Evolutionary conservation across 2,329 filamentous ascomycete genomes (phyloP).

Genomic region (Elsinoe fawcettii): DNA sequence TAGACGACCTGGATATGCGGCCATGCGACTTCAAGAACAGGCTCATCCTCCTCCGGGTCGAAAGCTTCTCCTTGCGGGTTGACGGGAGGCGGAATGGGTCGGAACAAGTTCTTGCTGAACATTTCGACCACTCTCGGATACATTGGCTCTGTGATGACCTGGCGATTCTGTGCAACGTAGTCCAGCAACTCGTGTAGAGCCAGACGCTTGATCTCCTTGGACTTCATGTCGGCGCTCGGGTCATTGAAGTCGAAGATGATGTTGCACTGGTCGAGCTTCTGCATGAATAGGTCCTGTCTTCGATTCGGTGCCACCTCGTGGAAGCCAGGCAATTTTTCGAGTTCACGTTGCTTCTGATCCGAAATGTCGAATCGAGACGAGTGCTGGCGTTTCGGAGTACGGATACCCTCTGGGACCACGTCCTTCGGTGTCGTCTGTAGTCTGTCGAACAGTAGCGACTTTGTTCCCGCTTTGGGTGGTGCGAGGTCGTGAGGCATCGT

Average conservation of each 20-base stretch:
- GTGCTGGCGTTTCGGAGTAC: slow-evolving; percentile 93
- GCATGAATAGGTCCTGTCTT: slow-evolving; percentile 96
- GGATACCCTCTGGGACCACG: slow-evolving; percentile 77
- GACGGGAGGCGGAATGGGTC: slow-evolving; percentile 91
- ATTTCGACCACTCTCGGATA: slow-evolving; percentile 97
- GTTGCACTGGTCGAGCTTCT: slow-evolving; percentile 99
- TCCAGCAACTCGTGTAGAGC: slow-evolving; percentile 93
- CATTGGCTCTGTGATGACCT: slow-evolving; percentile 98
- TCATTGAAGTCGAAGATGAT: slow-evolving; percentile 99
- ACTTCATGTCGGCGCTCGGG: slow-evolving; percentile 96
- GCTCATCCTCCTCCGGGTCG: slow-evolving; percentile 96
- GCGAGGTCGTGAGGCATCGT: slow-evolving; percentile 97
- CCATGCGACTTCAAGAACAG: slow-evolving; percentile 96
- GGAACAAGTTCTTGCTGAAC: slow-evolving; percentile 98
- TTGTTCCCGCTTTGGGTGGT: slow-evolving; percentile 83
- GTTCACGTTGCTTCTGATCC: slow-evolving; percentile 75
- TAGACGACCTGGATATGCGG: slow-evolving; percentile 99
- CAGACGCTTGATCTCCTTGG: slow-evolving; percentile 97
- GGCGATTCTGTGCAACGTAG: slow-evolving; percentile 96
- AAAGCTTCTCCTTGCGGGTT: slow-evolving; percentile 98
- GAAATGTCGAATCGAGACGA: slow-evolving; percentile 98
- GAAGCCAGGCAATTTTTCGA: slow-evolving; percentile 95
- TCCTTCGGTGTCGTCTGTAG: slow-evolving; percentile 93
- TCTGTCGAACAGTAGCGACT: slow-evolving; percentile 80
- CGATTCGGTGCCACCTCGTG: slow-evolving; percentile 94